Conservation (phyloP, 73 alveolate genomes). For the Tetrahymena elliotti region DNA sequence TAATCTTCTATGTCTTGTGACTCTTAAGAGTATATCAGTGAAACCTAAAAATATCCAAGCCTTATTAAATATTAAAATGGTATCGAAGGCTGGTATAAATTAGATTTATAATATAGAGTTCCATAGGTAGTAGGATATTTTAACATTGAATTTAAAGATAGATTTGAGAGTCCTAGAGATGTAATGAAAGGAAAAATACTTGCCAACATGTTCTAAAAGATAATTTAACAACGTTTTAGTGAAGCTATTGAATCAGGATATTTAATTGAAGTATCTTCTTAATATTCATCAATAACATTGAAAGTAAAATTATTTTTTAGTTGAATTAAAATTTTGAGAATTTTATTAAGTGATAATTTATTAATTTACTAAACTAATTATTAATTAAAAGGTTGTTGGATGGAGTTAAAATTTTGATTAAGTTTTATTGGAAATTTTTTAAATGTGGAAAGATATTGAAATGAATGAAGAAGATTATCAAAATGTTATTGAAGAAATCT, state of each 20-base stretch:
- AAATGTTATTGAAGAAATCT: background rate
- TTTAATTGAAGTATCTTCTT: background rate
- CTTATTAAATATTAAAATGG: background rate
- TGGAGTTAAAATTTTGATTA: background rate
- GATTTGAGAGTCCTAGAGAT: background rate
- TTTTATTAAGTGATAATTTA: too few species aligned
- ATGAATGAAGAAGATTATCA: background rate
- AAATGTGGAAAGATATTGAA: background rate
- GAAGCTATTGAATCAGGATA: background rate
- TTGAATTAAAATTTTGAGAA: background rate
- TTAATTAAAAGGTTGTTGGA: background rate
- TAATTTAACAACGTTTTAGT: background rate
- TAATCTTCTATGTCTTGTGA: background rate
- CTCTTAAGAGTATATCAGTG: background rate
- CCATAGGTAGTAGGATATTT: background rate
- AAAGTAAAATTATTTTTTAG: background rate
- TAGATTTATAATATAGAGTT: background rate
- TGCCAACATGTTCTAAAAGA: background rate
- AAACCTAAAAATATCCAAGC: background rate
- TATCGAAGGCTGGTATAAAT: background rate
- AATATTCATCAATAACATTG: background rate
- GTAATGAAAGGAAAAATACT: background rate
- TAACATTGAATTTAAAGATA: background rate
- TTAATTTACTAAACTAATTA: background rate
- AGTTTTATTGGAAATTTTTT: background rate